phyloP scores from a whole-genome alignment of 495 filamentous ascomycete genomes.

The Saxophila tyrrhenica region DNA sequence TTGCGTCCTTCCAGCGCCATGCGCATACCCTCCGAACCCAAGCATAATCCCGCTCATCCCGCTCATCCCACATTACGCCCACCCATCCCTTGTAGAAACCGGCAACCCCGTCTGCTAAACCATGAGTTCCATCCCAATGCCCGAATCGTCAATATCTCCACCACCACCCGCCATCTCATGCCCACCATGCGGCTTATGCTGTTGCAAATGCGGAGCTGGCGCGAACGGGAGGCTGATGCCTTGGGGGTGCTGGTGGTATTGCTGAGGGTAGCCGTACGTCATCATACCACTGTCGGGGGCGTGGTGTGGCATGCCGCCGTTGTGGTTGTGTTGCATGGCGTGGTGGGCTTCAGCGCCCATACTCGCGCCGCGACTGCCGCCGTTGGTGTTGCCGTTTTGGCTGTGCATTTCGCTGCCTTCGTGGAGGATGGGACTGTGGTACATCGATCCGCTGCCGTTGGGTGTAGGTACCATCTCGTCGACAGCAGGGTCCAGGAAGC shows the following conservation, averaged over 20 bases:
- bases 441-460: background rate
- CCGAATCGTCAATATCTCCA: constrained; percentile 52
- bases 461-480: background rate
- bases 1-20: too few species aligned
- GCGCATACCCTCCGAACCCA: too few species aligned
- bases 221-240: background rate
- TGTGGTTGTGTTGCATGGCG: background rate
- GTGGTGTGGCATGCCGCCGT: background rate
- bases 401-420: background rate
- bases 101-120: too few species aligned
- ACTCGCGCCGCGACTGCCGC: background rate
- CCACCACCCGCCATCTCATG: constrained; percentile 7
- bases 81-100: too few species aligned
- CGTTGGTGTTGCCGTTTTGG: background rate
- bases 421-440: background rate
- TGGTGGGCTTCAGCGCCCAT: background rate
- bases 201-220: background rate
- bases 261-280: background rate
- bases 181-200: background rate
- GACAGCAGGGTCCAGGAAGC: constrained; percentile 55
- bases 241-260: background rate
- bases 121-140: constrained; percentile 48
- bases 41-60: too few species aligned
- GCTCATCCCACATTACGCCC: too few species aligned
- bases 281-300: background rate